phyloP scores from a whole-genome alignment of 306 rosid genomes.

The Prunus davidiana region DNA sequence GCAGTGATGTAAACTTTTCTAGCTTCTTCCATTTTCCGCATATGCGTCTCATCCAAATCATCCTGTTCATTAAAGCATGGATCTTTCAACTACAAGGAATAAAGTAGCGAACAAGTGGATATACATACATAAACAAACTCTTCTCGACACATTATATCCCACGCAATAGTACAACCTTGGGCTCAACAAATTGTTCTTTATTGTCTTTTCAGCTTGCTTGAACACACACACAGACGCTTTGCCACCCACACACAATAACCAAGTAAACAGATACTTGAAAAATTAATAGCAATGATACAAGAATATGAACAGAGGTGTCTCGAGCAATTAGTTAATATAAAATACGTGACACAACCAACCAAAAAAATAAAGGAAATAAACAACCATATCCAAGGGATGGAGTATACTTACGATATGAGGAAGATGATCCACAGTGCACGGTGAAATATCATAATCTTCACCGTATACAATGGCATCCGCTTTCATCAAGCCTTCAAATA shows the following conservation, averaged over 20 bases:
- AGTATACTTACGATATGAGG: slow-evolving; percentile 40
- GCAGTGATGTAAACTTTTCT: slow-evolving; percentile 70
- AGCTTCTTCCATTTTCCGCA: slow-evolving; percentile 78
- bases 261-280: neutral
- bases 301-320: neutral
- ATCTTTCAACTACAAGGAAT: slow-evolving; percentile 14
- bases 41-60: slow-evolving; percentile 66
- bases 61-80: slow-evolving; percentile 47
- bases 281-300: neutral
- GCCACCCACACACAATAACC: neutral
- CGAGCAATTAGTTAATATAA: neutral
- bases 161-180: neutral
- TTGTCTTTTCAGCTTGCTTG: neutral
- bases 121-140: neutral
- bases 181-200: neutral
- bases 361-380: neutral
- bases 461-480: slow-evolving; percentile 21
- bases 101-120: neutral
- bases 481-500: slow-evolving; percentile 66
- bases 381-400: neutral
- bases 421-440: slow-evolving; percentile 22
- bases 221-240: neutral
- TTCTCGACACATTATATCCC: neutral
- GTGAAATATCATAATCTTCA: slow-evolving; percentile 32
- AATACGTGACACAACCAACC: neutral